phyloP scores from a whole-genome alignment of 1,139 yeast genomes.

The Sugiyamaella grinbergsii region DNA sequence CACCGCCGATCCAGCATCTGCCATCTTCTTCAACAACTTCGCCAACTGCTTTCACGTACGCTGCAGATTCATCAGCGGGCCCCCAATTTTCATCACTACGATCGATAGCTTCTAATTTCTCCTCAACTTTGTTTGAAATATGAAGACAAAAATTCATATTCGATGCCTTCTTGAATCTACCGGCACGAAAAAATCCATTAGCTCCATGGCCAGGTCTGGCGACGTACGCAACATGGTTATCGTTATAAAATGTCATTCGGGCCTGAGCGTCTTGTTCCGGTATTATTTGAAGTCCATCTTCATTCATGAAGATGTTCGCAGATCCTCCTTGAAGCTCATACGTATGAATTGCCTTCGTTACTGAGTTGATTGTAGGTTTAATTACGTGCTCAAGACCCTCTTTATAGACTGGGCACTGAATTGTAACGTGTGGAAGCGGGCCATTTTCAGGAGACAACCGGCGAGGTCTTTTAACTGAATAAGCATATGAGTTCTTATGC shows the following conservation, averaged over 20 bases:
- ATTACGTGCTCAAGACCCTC: neutral
- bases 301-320: neutral
- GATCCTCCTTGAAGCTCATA: slow-evolving; percentile 2
- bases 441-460: neutral
- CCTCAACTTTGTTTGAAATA: neutral
- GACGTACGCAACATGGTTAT: neutral
- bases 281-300: neutral
- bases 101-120: neutral
- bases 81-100: slow-evolving; percentile 2
- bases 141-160: neutral
- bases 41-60: neutral
- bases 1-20: neutral
- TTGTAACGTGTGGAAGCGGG: neutral
- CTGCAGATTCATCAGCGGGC: neutral
- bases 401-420: slow-evolving; percentile 1
- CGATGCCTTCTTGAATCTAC: neutral
- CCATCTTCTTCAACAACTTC: slow-evolving; percentile 1
- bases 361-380: neutral
- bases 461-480: neutral
- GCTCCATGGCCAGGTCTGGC: neutral
- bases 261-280: neutral
- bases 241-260: neutral
- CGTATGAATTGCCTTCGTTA: neutral
- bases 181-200: neutral
- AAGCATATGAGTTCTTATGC: neutral